Evolutionary conservation across 2,329 filamentous ascomycete genomes (phyloP).

Genomic region (Septoria petroselini): DNA sequence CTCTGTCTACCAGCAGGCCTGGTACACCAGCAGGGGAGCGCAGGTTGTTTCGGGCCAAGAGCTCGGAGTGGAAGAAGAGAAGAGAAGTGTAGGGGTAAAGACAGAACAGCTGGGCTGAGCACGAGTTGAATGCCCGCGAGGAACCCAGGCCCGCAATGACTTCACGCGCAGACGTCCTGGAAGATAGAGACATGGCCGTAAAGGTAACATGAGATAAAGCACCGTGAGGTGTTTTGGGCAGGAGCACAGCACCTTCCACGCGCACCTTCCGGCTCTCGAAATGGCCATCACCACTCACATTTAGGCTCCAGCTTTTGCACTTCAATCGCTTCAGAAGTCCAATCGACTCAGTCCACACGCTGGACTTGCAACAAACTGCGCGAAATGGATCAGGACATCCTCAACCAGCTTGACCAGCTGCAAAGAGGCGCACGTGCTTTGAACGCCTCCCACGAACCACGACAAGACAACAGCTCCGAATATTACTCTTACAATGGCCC

Average conservation of each 20-base stretch:
- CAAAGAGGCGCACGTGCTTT: conserved; percentile 24
- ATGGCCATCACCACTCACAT: too few species aligned
- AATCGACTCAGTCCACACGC: too few species aligned
- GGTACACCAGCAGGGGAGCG: conserved; percentile 36
- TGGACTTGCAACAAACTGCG: too few species aligned
- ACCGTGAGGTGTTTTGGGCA: background rate
- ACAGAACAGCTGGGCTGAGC: conserved; percentile 1
- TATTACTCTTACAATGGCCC: conserved; percentile 18
- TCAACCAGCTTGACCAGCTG: conserved; percentile 33
- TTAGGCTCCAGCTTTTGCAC: background rate
- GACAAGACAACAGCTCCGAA: conserved; percentile 7
- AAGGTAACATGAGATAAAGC: conserved; percentile 3
- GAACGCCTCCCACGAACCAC: background rate
- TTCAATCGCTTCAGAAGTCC: background rate
- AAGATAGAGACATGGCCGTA: background rate
- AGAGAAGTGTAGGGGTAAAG: conserved; percentile 37
- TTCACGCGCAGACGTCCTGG: conserved; percentile 4
- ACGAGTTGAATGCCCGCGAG: conserved; percentile 15
- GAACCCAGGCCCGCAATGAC: conserved; percentile 16
- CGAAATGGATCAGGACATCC: conserved; percentile 24
- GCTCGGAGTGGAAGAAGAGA: conserved; percentile 34
- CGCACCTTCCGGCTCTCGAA: conserved; percentile 9
- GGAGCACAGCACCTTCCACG: conserved; percentile 7
- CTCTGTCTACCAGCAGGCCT: conserved; percentile 51
- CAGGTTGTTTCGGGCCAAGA: conserved; percentile 40